Conservation (phyloP, 345 rosid genomes). For the Citrus inodora region DNA sequence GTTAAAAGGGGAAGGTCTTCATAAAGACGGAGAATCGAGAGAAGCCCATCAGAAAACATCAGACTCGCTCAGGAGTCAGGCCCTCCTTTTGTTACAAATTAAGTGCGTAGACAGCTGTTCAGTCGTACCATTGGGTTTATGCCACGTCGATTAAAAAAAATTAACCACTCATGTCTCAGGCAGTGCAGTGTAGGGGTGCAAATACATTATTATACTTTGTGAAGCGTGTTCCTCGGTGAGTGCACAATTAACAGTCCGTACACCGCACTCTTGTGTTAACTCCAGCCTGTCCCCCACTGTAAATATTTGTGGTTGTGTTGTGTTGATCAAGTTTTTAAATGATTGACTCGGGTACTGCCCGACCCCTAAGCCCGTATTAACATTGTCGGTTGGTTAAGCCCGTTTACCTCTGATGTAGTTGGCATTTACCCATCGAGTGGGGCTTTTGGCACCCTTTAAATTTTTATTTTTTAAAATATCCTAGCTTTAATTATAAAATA, state of each 20-base stretch:
- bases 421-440: background rate
- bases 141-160: conserved; percentile 12
- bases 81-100: too few species aligned
- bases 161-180: background rate
- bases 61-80: background rate
- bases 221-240: conserved; percentile 27
- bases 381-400: background rate
- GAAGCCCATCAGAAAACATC: conserved; percentile 4
- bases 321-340: background rate
- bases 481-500: too few species aligned
- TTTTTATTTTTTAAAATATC: too few species aligned
- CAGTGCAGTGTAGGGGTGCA: conserved; percentile 14
- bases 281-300: conserved; percentile 27
- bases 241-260: conserved; percentile 18
- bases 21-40: background rate
- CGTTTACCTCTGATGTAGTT: background rate
- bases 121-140: background rate
- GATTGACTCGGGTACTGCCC: background rate
- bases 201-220: conserved; percentile 8
- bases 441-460: background rate
- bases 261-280: background rate
- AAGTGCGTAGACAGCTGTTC: background rate
- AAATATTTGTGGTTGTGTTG: too few species aligned
- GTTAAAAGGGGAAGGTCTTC: background rate
- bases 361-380: background rate